Evolutionary conservation across 306 rosid species (phyloP).

Genomic region (Oxytropis ochrocephala): DNA sequence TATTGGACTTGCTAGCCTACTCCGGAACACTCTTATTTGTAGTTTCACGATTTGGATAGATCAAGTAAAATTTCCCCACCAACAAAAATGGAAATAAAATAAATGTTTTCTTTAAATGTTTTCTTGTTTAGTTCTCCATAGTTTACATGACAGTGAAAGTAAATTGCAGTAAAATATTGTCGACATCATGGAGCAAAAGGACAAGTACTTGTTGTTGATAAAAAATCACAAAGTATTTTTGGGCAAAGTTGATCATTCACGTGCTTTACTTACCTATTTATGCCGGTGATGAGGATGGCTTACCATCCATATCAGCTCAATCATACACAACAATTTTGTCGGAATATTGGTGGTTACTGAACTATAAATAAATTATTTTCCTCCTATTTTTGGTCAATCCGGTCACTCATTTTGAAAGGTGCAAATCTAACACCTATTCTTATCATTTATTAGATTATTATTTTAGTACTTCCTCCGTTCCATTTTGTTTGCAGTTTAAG

Average conservation of each 20-base stretch:
- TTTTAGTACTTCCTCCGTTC: too few relatives aligned
- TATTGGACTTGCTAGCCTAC: too few relatives aligned
- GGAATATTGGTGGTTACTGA: conserved; percentile 71
- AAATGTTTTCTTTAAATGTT: too few relatives aligned
- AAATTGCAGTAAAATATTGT: conserved; percentile 13
- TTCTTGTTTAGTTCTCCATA: too few relatives aligned
- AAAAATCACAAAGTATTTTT: neutral
- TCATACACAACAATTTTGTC: conserved; percentile 49
- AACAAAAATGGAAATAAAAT: too few relatives aligned
- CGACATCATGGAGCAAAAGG: conserved; percentile 23
- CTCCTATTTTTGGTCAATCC: conserved; percentile 34
- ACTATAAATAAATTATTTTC: conserved; percentile 44
- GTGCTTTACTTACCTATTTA: conserved; percentile 45
- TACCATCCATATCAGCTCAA: conserved; percentile 55
- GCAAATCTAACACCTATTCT: conserved; percentile 25
- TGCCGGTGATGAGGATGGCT: conserved; percentile 64
- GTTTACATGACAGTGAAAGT: neutral
- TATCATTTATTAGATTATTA: neutral
- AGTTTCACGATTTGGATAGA: too few relatives aligned
- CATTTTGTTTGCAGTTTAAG: neutral
- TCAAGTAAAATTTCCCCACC: too few relatives aligned
- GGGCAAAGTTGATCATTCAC: conserved; percentile 31
- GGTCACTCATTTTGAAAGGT: conserved; percentile 4
- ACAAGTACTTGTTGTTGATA: neutral
- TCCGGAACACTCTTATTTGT: too few relatives aligned